A percentile compares a stretch with the other conserved stretches of the same genome.
These are phyloP conservation scores for Telopea speciosissima DNA, from an alignment of 177 flowering plant species.

Conservation along the genomic window DNA sequence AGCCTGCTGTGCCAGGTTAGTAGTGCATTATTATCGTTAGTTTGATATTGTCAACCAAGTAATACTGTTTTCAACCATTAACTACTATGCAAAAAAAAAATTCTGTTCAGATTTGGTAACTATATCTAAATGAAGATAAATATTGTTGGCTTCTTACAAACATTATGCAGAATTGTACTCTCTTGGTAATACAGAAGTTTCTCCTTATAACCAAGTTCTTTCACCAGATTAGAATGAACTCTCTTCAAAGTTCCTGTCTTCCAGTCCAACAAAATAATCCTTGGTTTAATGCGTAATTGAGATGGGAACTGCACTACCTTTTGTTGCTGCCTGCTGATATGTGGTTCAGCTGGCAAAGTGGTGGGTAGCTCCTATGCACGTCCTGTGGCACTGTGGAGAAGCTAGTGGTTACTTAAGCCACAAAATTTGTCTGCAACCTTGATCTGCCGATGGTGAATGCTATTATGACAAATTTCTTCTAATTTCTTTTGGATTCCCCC, in stretches of 20 bases:
- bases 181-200: too few relatives aligned
- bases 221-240: too few relatives aligned
- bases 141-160: background rate
- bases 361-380: too few relatives aligned
- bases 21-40: background rate
- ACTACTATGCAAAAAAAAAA: background rate
- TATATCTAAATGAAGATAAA: background rate
- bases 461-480: too few relatives aligned
- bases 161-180: background rate
- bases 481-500: too few relatives aligned
- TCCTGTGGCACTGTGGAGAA: too few relatives aligned
- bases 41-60: background rate
- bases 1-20: conserved; percentile 71
- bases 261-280: background rate
- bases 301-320: background rate
- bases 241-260: background rate
- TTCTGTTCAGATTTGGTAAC: background rate
- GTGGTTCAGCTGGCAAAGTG: too few relatives aligned
- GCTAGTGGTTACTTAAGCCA: background rate
- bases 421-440: background rate
- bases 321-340: background rate
- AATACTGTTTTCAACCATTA: too few relatives aligned
- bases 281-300: too few relatives aligned
- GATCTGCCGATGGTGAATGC: background rate
- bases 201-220: too few relatives aligned